phyloP scores from a whole-genome alignment of 2,329 filamentous ascomycete species.

The Akanthomyces muscarius region DNA sequence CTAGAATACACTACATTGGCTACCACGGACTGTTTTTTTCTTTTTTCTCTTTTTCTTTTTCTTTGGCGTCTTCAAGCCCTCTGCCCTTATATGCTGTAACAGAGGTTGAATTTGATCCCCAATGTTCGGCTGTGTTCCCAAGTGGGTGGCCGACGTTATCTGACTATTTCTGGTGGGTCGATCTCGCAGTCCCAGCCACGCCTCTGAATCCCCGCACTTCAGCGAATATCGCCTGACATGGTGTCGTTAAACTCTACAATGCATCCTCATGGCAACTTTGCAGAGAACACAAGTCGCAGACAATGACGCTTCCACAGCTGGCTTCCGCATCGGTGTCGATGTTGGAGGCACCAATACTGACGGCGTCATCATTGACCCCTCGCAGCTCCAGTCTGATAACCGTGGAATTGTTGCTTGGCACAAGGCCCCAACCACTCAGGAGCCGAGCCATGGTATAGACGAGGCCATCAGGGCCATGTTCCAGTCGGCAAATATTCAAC shows the following conservation, averaged over 20 bases:
- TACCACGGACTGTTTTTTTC: too few species aligned
- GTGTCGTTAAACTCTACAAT: too few species aligned
- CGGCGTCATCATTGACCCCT: conserved; percentile 46
- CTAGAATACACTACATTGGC: too few species aligned
- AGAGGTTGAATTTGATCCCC: too few species aligned
- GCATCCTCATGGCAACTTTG: too few species aligned
- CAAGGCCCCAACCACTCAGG: conserved; percentile 46
- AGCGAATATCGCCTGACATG: not conserved
- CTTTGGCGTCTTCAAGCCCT: too few species aligned
- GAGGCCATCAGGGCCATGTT: conserved; percentile 43
- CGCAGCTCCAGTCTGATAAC: conserved; percentile 29
- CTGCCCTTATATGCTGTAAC: too few species aligned
- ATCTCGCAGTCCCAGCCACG: not conserved
- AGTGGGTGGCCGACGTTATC: too few species aligned
- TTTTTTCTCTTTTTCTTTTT: too few species aligned
- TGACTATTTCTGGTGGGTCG: not conserved
- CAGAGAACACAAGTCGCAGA: not conserved
- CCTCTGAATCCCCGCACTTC: not conserved
- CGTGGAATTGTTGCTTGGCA: conserved; percentile 47
- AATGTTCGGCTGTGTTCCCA: too few species aligned
- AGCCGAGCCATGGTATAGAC: conserved; percentile 45
- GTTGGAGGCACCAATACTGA: conserved; percentile 53
- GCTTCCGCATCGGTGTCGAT: conserved; percentile 42
- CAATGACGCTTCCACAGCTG: not conserved
- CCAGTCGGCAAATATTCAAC: conserved; percentile 28